Base-by-base conservation (phyloP, 1,284 basidiomycete species). In the Boletus albobrunnescens region DNA sequence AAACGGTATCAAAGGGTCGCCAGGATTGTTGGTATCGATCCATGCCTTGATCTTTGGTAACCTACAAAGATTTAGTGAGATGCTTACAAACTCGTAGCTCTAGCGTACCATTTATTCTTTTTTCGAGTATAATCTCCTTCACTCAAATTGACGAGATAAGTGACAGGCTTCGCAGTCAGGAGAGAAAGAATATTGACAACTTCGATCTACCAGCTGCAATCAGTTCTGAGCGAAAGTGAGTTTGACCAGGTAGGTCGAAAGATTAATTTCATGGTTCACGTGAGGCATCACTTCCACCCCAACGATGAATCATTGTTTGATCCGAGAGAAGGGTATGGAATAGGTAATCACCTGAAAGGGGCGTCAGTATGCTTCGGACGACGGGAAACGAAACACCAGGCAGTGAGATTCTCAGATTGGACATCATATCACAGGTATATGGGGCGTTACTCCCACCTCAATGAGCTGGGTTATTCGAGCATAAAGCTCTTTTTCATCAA, bases 1-100 rank as follows among this genome's bases (percentile, higher is more conserved):
- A 77, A 99, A 98, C 11, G 96, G 96, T 59, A 99, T 97, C 56
- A 99, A 80, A 20, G 82, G 79, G 65, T 99, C 96, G 50, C 96
- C 96, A 2, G 94, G 85, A 74, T 98, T 99, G 77, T 98, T 83
- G 64, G 86, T 79, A 72, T 99, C 94, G 63, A 99, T 97, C 95
- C 96, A 99, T 22, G 75, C 89, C 70, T 98, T 97, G 79, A 99
- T 99, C 75, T 97, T 97, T 20, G 94, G 79, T 23, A 99, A 74
- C 87, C 86, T 88, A 51, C 19, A 24, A 27, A 24, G 14, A 6
- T 22, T 53, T 13, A n/a, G 46, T 47, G 27, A 54, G 23, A 13
- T 36, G 13, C 6, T 2, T 12, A 33, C 12, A 28, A 37, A 17
- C 27, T 6, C 7, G 35, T 19, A 30, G 11, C 20, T 22, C 32